Evolutionary conservation across 345 rosid species (phyloP).

Genomic region (Adansonia digitata): DNA sequence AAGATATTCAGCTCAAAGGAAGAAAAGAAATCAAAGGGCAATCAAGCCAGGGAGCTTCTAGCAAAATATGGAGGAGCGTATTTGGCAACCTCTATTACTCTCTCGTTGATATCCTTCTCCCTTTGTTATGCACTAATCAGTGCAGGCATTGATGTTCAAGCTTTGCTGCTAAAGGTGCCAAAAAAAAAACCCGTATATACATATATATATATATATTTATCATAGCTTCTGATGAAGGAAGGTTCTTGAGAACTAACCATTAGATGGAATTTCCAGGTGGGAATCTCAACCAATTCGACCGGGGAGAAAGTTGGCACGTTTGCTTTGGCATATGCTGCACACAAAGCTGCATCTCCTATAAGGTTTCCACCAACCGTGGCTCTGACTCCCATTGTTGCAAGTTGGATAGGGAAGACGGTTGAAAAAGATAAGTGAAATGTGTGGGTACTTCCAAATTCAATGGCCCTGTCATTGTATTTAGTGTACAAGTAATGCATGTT

Average conservation of each 20-base stretch:
- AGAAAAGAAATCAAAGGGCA: constrained; percentile 58
- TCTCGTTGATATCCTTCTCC: constrained; percentile 75
- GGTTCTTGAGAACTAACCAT: background rate
- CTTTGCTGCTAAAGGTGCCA: constrained; percentile 55
- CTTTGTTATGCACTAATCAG: constrained; percentile 63
- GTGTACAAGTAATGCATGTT: background rate
- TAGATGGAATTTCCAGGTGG: constrained; percentile 42
- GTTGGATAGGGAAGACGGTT: constrained; percentile 87
- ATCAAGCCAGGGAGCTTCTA: constrained; percentile 74
- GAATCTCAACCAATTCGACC: constrained; percentile 57
- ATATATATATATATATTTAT: too few species aligned
- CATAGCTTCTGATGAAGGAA: background rate
- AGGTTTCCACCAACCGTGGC: constrained; percentile 92
- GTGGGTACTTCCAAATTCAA: constrained; percentile 2
- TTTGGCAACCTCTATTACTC: constrained; percentile 85
- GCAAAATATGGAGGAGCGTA: constrained; percentile 93
- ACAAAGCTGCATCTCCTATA: constrained; percentile 93
- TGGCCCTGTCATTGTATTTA: background rate
- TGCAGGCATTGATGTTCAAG: constrained; percentile 74
- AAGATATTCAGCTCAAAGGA: constrained; percentile 72
- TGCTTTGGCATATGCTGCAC: constrained; percentile 89
- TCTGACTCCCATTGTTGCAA: constrained; percentile 80
- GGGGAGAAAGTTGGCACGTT: constrained; percentile 84
- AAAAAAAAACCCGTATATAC: too few species aligned
- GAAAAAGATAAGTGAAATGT: constrained; percentile 33